Conservation (phyloP, 345 rosid species). For the Stellera chamaejasme region DNA sequence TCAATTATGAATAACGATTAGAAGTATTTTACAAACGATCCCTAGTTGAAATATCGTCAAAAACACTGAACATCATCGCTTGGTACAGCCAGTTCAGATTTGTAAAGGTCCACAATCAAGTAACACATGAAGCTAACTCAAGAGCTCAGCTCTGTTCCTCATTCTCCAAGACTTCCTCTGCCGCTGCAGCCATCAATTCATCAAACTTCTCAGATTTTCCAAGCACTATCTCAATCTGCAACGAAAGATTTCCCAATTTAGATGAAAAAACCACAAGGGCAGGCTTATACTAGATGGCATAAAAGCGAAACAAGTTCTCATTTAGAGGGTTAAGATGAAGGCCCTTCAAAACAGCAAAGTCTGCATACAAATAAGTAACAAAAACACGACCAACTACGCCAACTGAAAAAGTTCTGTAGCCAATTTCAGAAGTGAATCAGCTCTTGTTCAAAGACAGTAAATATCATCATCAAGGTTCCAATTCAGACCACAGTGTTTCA, state of each 20-base stretch:
- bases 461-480: no score
- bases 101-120: constrained; percentile 10
- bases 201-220: constrained; percentile 68
- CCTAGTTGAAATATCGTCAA: constrained; percentile 10
- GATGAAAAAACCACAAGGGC: not conserved
- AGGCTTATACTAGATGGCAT: not conserved
- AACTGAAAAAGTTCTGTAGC: no score
- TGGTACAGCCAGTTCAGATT: constrained; percentile 7
- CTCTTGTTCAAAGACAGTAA: no score
- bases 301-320: not conserved
- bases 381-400: no score
- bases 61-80: constrained; percentile 7
- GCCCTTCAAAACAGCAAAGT: not conserved
- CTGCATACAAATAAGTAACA: not conserved
- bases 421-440: no score
- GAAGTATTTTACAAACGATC: constrained; percentile 19
- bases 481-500: no score
- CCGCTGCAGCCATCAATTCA: constrained; percentile 64
- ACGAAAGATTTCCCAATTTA: not conserved
- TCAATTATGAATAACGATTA: constrained; percentile 14
- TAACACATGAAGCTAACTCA: constrained; percentile 7
- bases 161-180: constrained; percentile 37
- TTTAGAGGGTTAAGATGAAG: not conserved
- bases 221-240: constrained; percentile 53
- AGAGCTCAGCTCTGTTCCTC: constrained; percentile 44